These are phyloP conservation scores for Amborella trichopoda DNA, from an alignment of 164 flowering plant species.

Conservation along the genomic window DNA sequence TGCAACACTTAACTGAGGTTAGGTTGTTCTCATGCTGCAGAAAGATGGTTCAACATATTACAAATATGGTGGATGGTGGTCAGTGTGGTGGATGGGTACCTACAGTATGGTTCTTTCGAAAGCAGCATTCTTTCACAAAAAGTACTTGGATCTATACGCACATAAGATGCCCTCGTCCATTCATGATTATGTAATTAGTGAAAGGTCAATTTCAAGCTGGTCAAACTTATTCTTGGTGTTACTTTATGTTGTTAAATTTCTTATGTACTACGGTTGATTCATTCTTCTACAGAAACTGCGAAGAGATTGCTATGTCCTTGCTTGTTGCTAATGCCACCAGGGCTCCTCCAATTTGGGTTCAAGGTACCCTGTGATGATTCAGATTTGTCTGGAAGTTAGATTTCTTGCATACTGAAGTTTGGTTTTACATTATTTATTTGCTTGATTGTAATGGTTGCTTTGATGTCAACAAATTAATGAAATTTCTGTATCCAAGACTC, in stretches of 20 bases:
- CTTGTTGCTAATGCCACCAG: slow-evolving; percentile 32
- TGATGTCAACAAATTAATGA: too few relatives aligned
- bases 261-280: background rate
- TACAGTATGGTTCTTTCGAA: slow-evolving; percentile 50
- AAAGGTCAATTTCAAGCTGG: slow-evolving; percentile 17
- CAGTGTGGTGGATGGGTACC: slow-evolving; percentile 52
- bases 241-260: background rate
- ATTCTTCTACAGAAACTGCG: slow-evolving; percentile 22
- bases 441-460: too few relatives aligned
- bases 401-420: background rate
- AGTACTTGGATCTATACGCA: slow-evolving; percentile 36
- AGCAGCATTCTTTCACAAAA: slow-evolving; percentile 40
- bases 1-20: too few relatives aligned
- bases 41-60: slow-evolving; percentile 22
- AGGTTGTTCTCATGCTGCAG: too few relatives aligned
- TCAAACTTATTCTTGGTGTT: background rate
- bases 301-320: slow-evolving; percentile 36
- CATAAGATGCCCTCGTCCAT: slow-evolving; percentile 31
- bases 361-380: slow-evolving; percentile 14
- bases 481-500: too few relatives aligned
- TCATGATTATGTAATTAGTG: slow-evolving; percentile 29
- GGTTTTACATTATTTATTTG: background rate
- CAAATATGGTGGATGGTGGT: slow-evolving; percentile 49
- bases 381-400: background rate
- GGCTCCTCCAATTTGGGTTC: slow-evolving; percentile 31